phyloP scores from a whole-genome alignment of 176 grass and related monocot genomes.

The Aegilops umbellulata region DNA sequence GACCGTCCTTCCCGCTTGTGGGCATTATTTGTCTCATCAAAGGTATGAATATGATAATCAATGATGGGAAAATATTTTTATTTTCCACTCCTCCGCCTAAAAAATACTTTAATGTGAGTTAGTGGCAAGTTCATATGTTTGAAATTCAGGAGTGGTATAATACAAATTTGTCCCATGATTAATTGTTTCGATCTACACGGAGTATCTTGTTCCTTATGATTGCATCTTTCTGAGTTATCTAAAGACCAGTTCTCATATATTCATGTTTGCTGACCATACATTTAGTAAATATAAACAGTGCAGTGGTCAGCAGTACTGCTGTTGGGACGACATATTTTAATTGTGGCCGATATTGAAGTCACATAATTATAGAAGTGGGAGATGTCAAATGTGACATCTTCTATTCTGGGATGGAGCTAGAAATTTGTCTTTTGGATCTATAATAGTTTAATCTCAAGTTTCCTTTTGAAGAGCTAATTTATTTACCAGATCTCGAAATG shows the following conservation, averaged over 20 bases:
- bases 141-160: constrained; percentile 8
- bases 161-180: background rate
- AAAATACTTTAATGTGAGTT: background rate
- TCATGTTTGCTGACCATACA: background rate
- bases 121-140: background rate
- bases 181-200: background rate
- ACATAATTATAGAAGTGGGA: background rate
- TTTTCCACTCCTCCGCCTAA: background rate
- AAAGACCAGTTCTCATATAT: constrained; percentile 20
- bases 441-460: constrained; percentile 6
- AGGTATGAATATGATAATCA: constrained; percentile 48
- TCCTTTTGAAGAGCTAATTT: background rate
- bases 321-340: background rate
- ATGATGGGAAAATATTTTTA: constrained; percentile 5
- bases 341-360: background rate
- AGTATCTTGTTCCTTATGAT: constrained; percentile 5
- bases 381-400: constrained; percentile 15
- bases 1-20: constrained; percentile 52
- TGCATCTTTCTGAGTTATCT: constrained; percentile 16
- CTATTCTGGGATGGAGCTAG: background rate
- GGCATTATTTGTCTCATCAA: constrained; percentile 84
- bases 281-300: background rate
- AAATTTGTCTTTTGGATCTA: background rate
- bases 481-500: background rate
- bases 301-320: background rate